A percentile compares a stretch with the other conserved stretches of the same genome.
phyloP scores from a whole-genome alignment of 805 yeast genomes.

The Metschnikowia colocasiae region DNA sequence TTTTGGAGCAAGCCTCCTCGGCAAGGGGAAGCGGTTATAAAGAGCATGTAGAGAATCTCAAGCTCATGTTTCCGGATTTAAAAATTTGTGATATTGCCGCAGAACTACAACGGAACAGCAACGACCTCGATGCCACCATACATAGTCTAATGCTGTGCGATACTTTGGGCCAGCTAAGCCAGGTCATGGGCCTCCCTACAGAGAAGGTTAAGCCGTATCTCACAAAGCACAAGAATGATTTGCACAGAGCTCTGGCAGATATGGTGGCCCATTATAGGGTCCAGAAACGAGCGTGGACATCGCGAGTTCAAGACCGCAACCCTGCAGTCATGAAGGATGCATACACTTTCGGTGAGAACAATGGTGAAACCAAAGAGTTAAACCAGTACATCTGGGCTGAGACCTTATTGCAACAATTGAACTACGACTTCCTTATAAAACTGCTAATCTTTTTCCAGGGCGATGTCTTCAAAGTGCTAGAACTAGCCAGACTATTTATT shows the following conservation, averaged over 20 bases:
- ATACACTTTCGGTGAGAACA: constrained; percentile 22
- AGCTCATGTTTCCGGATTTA: constrained; percentile 46
- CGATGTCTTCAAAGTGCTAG: constrained; percentile 35
- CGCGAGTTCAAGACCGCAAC: constrained; percentile 11
- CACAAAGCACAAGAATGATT: constrained; percentile 25
- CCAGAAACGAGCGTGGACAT: constrained; percentile 8
- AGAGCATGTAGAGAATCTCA: constrained; percentile 23
- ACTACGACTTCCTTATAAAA: constrained; percentile 36
- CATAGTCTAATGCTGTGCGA: constrained; percentile 15
- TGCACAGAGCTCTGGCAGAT: constrained; percentile 33
- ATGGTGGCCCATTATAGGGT: constrained; percentile 23
- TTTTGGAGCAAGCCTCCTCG: constrained; percentile 10
- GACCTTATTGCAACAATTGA: constrained; percentile 30
- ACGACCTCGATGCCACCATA: constrained; percentile 29
- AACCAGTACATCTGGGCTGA: constrained; percentile 21
- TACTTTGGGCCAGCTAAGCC: constrained; percentile 4
- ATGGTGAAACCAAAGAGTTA: constrained; percentile 9
- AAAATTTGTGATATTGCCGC: constrained; percentile 26
- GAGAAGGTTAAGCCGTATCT: constrained; percentile 16
- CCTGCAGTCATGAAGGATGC: constrained; percentile 5
- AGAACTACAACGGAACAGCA: constrained; percentile 26
- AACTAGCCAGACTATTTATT: constrained; percentile 29
- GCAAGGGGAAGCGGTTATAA: constrained; percentile 5
- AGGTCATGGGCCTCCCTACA: constrained; percentile 6
- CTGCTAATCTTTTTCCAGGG: constrained; percentile 45